These are phyloP conservation scores for Hygrophila difformis DNA, from an alignment of 257 asterid species.

Conservation along the genomic window DNA sequence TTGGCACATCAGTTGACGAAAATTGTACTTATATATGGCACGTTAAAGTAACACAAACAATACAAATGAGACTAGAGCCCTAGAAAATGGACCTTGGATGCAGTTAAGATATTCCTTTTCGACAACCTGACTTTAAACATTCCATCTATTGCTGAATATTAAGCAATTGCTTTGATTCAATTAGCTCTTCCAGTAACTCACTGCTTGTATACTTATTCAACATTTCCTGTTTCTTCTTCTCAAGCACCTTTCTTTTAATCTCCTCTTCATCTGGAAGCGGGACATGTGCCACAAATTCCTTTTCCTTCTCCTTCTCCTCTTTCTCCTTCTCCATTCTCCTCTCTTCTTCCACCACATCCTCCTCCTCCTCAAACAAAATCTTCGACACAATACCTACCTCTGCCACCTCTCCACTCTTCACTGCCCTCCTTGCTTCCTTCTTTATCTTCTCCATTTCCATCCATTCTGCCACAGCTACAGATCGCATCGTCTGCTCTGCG, in stretches of 20 bases:
- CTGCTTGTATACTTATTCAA: constrained; percentile 72
- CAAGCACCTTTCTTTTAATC: constrained; percentile 76
- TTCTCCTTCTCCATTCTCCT: constrained; percentile 51
- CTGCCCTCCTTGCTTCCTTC: constrained; percentile 81
- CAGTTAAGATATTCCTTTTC: too few species aligned
- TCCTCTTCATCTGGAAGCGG: constrained; percentile 91
- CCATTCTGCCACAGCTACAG: constrained; percentile 70
- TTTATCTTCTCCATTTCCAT: constrained; percentile 71
- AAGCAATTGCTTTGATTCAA: constrained; percentile 73
- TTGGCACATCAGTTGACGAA: too few species aligned
- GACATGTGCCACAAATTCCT: constrained; percentile 78
- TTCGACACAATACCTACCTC: constrained; percentile 68
- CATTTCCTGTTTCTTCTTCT: constrained; percentile 86
- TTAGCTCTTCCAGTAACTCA: constrained; percentile 62
- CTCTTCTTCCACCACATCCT: constrained; percentile 89
- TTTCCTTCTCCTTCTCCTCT: constrained; percentile 57
- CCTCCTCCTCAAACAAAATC: constrained; percentile 82
- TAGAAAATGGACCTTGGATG: too few species aligned
- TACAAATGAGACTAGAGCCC: too few species aligned
- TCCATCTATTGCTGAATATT: constrained; percentile 58
- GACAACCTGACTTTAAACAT: too few species aligned
- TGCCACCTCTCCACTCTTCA: constrained; percentile 86
- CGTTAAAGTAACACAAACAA: too few species aligned
- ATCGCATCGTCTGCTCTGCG: constrained; percentile 67
- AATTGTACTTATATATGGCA: too few species aligned